Evolutionary conservation across 352 stramenopile species (phyloP).

Genomic region (Globisporangium spinosum): DNA sequence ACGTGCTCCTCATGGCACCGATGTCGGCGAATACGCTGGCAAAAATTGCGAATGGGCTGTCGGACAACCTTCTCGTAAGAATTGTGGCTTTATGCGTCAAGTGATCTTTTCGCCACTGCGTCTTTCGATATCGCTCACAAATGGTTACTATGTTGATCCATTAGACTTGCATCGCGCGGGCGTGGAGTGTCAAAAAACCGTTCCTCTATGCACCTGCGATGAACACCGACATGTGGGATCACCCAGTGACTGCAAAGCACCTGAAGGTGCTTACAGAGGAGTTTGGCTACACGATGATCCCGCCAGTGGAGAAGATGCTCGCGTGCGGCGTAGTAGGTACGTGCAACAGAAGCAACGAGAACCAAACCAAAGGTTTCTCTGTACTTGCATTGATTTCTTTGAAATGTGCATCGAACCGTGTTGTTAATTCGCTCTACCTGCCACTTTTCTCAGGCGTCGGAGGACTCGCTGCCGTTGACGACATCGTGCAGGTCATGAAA

Average conservation of each 20-base stretch:
- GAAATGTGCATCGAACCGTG: neutral
- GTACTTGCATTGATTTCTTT: neutral
- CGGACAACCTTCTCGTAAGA: constrained; percentile 92
- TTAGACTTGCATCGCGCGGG: constrained; percentile 88
- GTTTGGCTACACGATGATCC: constrained; percentile 78
- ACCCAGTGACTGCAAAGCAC: constrained; percentile 89
- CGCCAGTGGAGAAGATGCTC: constrained; percentile 90
- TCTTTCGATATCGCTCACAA: neutral
- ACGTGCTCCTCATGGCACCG: constrained; percentile 87
- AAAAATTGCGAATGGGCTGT: constrained; percentile 92
- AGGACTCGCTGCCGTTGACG: constrained; percentile 62
- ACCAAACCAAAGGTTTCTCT: neutral
- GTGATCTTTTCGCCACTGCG: neutral
- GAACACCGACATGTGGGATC: constrained; percentile 98
- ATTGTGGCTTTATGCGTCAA: neutral
- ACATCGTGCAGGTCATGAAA: constrained; percentile 39
- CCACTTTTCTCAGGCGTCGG: constrained; percentile 39
- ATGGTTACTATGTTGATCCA: too few relatives aligned
- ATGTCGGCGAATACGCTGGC: constrained; percentile 90
- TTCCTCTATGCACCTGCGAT: constrained; percentile 94
- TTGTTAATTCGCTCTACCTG: constrained; percentile 3
- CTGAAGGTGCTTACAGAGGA: constrained; percentile 52
- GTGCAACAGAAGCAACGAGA: neutral
- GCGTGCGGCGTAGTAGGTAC: constrained; percentile 93
- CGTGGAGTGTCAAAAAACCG: constrained; percentile 93